Evolutionary conservation across 306 rosid genomes (phyloP).

Genomic region (Prinsepia uniflora): DNA sequence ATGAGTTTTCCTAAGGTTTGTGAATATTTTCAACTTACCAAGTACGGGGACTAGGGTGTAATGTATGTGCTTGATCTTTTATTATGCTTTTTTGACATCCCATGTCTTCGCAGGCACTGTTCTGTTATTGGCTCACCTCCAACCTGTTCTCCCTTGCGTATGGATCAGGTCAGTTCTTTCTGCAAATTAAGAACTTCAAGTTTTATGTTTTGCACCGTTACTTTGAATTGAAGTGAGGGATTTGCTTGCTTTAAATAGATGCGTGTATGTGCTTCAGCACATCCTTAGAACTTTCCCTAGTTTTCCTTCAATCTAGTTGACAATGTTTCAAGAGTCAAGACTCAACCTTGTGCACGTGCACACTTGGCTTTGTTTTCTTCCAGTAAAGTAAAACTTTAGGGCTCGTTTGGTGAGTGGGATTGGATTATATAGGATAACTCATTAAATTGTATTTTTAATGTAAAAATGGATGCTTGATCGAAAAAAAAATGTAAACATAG

Average conservation of each 20-base stretch:
- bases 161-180: constrained; percentile 65
- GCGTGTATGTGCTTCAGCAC: neutral
- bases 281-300: neutral
- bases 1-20: constrained; percentile 68
- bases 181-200: neutral
- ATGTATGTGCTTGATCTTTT: neutral
- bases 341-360: neutral
- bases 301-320: neutral
- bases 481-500: no score
- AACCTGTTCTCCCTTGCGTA: constrained; percentile 65
- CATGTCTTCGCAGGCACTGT: constrained; percentile 67
- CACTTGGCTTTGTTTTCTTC: neutral
- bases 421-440: no score
- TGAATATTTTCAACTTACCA: constrained; percentile 25
- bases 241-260: neutral
- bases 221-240: neutral
- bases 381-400: neutral
- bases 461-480: no score
- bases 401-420: no score
- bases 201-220: neutral
- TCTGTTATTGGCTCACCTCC: constrained; percentile 92
- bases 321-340: neutral
- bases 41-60: neutral
- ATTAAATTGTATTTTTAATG: no score
- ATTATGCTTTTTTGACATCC: neutral